Percentiles rank a stretch among this genome's conserved stretches.
Evolutionary conservation across 306 rosid species (phyloP).

Genomic region (Rosa chinensis): DNA sequence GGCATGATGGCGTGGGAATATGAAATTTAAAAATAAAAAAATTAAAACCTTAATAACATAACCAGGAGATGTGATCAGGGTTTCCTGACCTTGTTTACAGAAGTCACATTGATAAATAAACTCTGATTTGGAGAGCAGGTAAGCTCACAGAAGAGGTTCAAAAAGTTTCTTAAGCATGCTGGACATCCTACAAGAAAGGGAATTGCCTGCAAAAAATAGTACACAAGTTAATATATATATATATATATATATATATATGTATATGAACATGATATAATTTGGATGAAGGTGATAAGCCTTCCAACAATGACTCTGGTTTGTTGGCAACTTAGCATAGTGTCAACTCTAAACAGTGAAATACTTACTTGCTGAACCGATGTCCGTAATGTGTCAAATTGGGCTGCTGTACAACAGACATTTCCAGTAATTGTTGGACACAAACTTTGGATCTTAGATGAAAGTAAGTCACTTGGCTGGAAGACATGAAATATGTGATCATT

Average conservation of each 20-base stretch:
- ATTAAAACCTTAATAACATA: not conserved
- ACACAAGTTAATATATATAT: slow-evolving; percentile 4
- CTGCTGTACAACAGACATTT: slow-evolving; percentile 88
- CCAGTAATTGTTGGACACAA: slow-evolving; percentile 94
- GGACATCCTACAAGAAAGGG: slow-evolving; percentile 99
- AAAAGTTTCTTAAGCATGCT: slow-evolving; percentile 94
- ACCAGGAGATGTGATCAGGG: slow-evolving; percentile 12
- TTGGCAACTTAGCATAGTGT: not conserved
- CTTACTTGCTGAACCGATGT: slow-evolving; percentile 88
- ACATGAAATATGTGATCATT: slow-evolving; percentile 21
- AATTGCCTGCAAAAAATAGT: slow-evolving; percentile 72
- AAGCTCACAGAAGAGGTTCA: slow-evolving; percentile 96
- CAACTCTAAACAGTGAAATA: not conserved
- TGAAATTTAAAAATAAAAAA: not conserved
- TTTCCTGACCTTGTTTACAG: slow-evolving; percentile 62
- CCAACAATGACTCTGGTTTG: not conserved
- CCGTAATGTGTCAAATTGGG: slow-evolving; percentile 81
- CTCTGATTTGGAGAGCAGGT: slow-evolving; percentile 98
- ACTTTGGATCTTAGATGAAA: slow-evolving; percentile 94
- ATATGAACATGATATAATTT: not conserved
- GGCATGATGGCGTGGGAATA: not conserved
- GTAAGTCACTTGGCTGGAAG: slow-evolving; percentile 88
- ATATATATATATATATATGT: not conserved
- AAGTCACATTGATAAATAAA: slow-evolving; percentile 89
- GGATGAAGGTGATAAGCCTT: not conserved